Base-by-base conservation (phyloP, 257 asterid genomes). In the Haberlea rhodopensis region DNA sequence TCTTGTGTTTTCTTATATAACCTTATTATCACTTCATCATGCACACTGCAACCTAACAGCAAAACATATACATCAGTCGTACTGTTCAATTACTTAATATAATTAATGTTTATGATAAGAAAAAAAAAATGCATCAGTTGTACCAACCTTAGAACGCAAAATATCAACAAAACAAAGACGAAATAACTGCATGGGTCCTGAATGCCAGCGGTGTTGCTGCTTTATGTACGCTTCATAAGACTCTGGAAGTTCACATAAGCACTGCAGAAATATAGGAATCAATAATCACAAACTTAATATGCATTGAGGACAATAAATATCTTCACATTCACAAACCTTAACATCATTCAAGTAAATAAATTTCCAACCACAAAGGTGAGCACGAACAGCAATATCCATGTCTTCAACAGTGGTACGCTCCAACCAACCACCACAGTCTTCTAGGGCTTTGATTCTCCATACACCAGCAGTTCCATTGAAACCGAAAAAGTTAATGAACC, bases 121-220 rank as follows among this genome's bases (percentile, higher is more conserved):
- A n/a, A n/a, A n/a, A n/a, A n/a, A n/a, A n/a, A n/a, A n/a, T n/a
- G n/a, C n/a, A n/a, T n/a, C 53, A n/a, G 26, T 31, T 54, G 18
- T 67, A 71, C 85, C 13, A 69, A 90, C 97, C 96, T 90, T 84
- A 3, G 97, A 71, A 28, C 65, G 85, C 53, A 90, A 70, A 72
- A 90, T 76, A 73, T 90, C 95, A 25, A 67, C n/a, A 37, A 90
- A 90, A 77, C 95, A 88, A 75, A 90, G 62, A 71, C 97, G 96
- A 59, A 90, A 90, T 72, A 90, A 75, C 76, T 85, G 95, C 97
- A 90, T 90, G 65, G 97, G 97, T 61, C 97, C 97, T 29, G 97
- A 90, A 78, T 90, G 97, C 97, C 97, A 90, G 27, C 97, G 91
- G 72, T 90, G 81, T 68, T 90, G 97, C 87, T 90, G 97, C 89